Percentiles rank a stretch among this genome's conserved stretches.
These are phyloP conservation scores for Senna siamea DNA, from an alignment of 306 rosid species.

Conservation along the genomic window DNA sequence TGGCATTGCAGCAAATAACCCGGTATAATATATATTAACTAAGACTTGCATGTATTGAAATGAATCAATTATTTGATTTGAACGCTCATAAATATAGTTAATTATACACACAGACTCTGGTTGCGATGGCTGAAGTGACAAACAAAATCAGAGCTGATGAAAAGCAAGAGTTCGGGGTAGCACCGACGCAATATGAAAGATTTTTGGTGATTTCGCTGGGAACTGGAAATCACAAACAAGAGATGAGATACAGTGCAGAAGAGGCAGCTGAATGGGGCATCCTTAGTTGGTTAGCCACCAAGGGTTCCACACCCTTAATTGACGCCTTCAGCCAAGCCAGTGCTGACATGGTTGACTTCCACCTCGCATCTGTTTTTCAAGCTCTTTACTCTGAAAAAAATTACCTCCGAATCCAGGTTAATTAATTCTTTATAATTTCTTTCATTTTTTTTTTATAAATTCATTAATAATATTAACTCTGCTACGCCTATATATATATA, in stretches of 20 bases:
- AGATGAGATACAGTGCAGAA: conserved; percentile 45
- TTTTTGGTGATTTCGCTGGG: conserved; percentile 65
- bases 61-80: too few relatives aligned
- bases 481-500: conserved; percentile 6
- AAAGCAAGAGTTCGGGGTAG: conserved; percentile 16
- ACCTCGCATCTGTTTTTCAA: conserved; percentile 47
- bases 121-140: conserved; percentile 60
- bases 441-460: too few relatives aligned
- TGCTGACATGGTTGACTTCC: conserved; percentile 60
- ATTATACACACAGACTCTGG: conserved; percentile 43
- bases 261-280: conserved; percentile 63
- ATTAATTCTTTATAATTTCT: too few relatives aligned
- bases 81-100: too few relatives aligned
- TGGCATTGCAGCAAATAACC: conserved; percentile 76
- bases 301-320: conserved; percentile 54
- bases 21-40: too few relatives aligned
- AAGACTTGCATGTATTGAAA: too few relatives aligned
- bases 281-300: conserved; percentile 54
- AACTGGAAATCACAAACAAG: conserved; percentile 58
- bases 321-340: conserved; percentile 52
- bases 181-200: conserved; percentile 42
- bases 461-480: too few relatives aligned
- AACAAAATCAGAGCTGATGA: conserved; percentile 38
- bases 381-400: conserved; percentile 50
- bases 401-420: conserved; percentile 71